Evolutionary conservation across 805 yeast species (phyloP), one percentile per base, ranked within the genome.

Genomic region (Wickerhamia fluorescens): DNA sequence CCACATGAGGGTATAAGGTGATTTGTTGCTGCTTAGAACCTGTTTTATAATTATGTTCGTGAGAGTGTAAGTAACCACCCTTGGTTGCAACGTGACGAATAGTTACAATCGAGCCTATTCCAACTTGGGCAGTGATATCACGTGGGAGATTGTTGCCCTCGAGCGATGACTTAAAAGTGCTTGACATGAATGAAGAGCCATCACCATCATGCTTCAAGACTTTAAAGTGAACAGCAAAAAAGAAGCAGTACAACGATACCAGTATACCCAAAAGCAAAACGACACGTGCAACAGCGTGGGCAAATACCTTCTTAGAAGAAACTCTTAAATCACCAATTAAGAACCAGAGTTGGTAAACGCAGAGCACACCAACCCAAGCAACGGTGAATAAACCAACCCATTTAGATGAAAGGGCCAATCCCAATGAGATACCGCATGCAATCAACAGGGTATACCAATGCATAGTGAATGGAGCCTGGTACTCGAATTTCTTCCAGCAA

Each of bases 11-110:
- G 49, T 83, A 83, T 38, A 82, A 62, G 4, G 92, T 82, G 40
- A 83, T 58, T 56, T 83, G 94, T 56, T 83, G 94, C 56, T 83
- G 94, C 47, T 79, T 72, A 6, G 94, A 83, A 36, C 94, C 94
- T 27, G 82, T 72, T 46, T 78, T 83, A 45, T 78, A 81, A 42
- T 63, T 57, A 45, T 73, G 77, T 33, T 68, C 65, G 54, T 83
- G 94, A n/a, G 89, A 80, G 53, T 83, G 94, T 43, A 83, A 65
- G 54, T 83, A 83, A 28, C 92, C 92, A 41, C 88, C 92, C 42
- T 68, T 69, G 20, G 89, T 78, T 38, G 72, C 73, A 18, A 72
- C 38, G 47, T 83, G 94, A 49, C 80, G 79, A 22, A 83, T 41
- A 20, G 86, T 66, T 16, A 83, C 68, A 6, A 58, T 52, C 4